Evolutionary conservation across 441 rosid genomes (phyloP), one percentile per base, ranked within the genome.

Genomic region (Erodium moschatum): DNA sequence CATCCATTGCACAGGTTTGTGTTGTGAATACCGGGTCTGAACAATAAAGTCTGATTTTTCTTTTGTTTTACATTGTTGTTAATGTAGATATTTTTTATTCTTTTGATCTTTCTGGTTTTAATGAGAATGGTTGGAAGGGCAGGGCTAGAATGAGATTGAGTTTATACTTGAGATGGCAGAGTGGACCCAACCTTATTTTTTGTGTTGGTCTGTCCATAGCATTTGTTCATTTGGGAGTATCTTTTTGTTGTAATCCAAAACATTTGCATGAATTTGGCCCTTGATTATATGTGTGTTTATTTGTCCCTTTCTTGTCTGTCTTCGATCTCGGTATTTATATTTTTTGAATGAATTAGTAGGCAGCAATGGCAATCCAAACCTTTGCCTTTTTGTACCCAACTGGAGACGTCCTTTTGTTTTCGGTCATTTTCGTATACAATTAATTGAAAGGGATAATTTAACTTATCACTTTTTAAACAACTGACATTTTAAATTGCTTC

Each of bases 141-240:
- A 18, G 62, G 20, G 24, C 2, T 11, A 5, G 1, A n/a, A 1
- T 11, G 7, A 40, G 44, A 40, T 7, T 40, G 9, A 40, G 44
- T 4, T 4, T 61, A 11, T 24, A 60, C 35, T 61, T 21, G 27
- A 31, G 65, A 10, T 61, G 15, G 65, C 6, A 61, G 65, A 61
- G 33, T 12, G 65, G 38, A 61, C 31, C 65, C 65, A 24, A 11
- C 65, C 65, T 21, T 61, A 61, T 61, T 61, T 61, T 61, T 27
- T 61, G 65, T 61, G 65, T 61, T 61, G 65, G 65, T 24, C 64
- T 58, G 31, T 61, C 38, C 65, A 27, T 61, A 24, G 35, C 65
- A 10, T 61, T 61, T 61, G 65, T 61, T 24, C 38, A 61, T 61
- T 24, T 61, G 65, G 64, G 56, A 60, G 31, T 21, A 40, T 40